These are phyloP conservation scores for Barnettozyma sucrosica DNA, from an alignment of 805 yeast species.

Conservation along the genomic window DNA sequence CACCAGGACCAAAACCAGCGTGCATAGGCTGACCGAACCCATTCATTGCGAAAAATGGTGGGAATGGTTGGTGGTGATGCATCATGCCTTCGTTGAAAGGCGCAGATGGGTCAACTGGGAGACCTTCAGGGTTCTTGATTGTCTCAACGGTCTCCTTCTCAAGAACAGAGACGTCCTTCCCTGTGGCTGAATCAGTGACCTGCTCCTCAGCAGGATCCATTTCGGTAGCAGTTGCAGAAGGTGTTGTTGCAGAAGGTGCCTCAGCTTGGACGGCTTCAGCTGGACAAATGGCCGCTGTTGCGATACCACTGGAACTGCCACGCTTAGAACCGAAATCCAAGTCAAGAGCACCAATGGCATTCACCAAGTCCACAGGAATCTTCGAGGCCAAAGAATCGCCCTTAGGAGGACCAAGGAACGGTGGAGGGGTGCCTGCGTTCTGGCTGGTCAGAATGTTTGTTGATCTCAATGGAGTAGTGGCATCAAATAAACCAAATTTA, in stretches of 20 bases:
- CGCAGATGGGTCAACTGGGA: constrained; percentile 16
- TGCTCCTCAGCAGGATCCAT: background rate
- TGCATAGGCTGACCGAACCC: constrained; percentile 26
- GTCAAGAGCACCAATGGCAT: constrained; percentile 25
- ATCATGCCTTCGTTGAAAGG: constrained; percentile 11
- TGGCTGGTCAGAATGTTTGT: constrained; percentile 14
- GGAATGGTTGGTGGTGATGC: constrained; percentile 22
- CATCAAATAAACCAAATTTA: constrained; percentile 19
- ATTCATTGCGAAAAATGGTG: constrained; percentile 25
- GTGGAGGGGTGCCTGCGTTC: constrained; percentile 23
- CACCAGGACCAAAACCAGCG: constrained; percentile 17
- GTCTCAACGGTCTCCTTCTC: background rate
- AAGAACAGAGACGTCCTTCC: constrained; percentile 8
- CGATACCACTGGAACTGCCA: constrained; percentile 2
- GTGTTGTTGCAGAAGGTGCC: no score
- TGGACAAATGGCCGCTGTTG: constrained; percentile 4
- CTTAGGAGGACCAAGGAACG: constrained; percentile 18
- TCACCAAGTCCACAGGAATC: constrained; percentile 19
- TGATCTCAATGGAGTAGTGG: constrained; percentile 22
- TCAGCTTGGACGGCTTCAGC: background rate
- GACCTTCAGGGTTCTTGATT: background rate
- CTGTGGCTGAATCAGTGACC: constrained; percentile 15
- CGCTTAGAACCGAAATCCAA: constrained; percentile 20
- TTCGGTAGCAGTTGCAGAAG: background rate
- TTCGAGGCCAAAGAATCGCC: constrained; percentile 7